phyloP scores from a whole-genome alignment of 495 filamentous ascomycete species.

The Neurospora sp. region DNA sequence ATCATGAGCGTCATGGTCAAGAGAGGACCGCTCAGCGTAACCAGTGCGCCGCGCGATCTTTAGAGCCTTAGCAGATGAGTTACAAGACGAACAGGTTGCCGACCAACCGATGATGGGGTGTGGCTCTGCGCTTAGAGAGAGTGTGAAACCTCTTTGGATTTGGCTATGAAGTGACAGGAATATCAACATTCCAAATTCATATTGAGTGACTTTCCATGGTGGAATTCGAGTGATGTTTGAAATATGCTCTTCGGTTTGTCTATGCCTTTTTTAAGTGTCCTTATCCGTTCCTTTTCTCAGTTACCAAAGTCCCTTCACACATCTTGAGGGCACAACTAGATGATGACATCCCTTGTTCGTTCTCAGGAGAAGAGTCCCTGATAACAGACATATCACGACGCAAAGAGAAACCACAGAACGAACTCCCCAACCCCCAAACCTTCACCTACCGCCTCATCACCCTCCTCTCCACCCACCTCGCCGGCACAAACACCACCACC shows the following conservation, averaged over 20 bases:
- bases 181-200: neutral
- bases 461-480: slow-evolving; percentile 16
- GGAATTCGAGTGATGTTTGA: neutral
- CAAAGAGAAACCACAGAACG: neutral
- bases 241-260: neutral
- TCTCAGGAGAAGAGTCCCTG: neutral
- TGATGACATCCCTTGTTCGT: neutral
- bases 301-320: neutral
- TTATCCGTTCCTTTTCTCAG: neutral
- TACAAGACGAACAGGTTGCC: neutral
- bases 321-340: neutral
- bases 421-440: neutral
- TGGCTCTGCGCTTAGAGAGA: neutral
- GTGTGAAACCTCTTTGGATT: neutral
- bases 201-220: neutral
- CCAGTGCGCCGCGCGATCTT: neutral
- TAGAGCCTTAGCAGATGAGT: neutral
- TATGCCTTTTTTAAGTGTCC: neutral
- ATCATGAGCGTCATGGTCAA: slow-evolving; percentile 82
- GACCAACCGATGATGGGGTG: neutral
- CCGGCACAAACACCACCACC: slow-evolving; percentile 20
- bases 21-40: slow-evolving; percentile 30
- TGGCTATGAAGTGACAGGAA: neutral
- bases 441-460: neutral
- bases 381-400: neutral